phyloP scores from a whole-genome alignment of 1,284 basidiomycete species.

The Jaminaea rosea region DNA sequence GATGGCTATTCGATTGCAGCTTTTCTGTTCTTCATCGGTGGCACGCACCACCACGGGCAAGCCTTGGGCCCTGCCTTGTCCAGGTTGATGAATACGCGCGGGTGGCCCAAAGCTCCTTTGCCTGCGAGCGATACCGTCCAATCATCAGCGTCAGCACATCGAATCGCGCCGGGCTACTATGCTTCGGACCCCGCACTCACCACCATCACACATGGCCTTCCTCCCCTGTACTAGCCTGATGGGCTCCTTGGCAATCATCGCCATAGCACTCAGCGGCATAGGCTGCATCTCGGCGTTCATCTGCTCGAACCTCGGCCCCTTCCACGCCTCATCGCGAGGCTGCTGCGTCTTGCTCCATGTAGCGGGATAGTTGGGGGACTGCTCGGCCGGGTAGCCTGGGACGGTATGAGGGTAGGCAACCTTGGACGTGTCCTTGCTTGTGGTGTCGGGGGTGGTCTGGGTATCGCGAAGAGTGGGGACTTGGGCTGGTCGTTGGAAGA shows the following conservation, averaged over 20 bases:
- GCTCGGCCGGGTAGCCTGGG: slow-evolving; percentile 19
- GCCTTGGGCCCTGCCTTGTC: slow-evolving; percentile 49
- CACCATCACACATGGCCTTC: slow-evolving; percentile 80
- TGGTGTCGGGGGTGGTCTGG: background rate
- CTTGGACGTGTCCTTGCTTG: background rate
- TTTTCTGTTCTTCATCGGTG: background rate
- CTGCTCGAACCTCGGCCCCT: slow-evolving; percentile 81
- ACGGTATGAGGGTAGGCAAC: slow-evolving; percentile 36
- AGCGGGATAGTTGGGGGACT: slow-evolving; percentile 32
- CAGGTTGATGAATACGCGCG: slow-evolving; percentile 90
- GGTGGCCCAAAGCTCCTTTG: slow-evolving; percentile 89
- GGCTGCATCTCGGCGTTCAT: slow-evolving; percentile 77
- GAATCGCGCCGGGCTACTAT: too few relatives aligned
- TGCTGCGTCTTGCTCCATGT: slow-evolving; percentile 37
- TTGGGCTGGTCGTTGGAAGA: slow-evolving; percentile 7
- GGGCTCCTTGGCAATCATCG: slow-evolving; percentile 75
- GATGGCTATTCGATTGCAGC: background rate
- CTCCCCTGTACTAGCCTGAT: slow-evolving; percentile 69
- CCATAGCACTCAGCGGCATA: slow-evolving; percentile 80
- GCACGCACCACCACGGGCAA: slow-evolving; percentile 39
- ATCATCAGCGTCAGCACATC: too few relatives aligned
- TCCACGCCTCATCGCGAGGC: slow-evolving; percentile 55
- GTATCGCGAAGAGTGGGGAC: background rate
- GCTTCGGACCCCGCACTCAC: too few relatives aligned
- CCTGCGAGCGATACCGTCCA: slow-evolving; percentile 61